A percentile compares a stretch with the other conserved stretches of the same genome.
Conservation (phyloP, 164 flowering plant species). For the Litsea cubeba region DNA sequence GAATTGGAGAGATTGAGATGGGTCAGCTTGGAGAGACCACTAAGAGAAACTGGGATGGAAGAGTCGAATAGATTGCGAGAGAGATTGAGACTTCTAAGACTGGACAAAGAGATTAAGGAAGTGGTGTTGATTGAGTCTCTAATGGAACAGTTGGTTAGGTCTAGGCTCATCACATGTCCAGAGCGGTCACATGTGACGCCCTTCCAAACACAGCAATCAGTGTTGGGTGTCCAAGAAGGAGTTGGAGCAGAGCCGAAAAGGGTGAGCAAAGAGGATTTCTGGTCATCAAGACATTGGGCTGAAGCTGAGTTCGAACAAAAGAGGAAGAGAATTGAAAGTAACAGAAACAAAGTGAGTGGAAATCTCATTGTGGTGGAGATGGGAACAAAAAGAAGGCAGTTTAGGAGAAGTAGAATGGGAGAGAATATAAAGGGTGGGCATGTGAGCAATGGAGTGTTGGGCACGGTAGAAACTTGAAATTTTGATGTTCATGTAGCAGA, state of each 20-base stretch:
- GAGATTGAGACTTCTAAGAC: conserved; percentile 35
- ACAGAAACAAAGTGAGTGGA: neutral
- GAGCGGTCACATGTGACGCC: conserved; percentile 29
- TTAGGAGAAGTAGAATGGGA: no score
- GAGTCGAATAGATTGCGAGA: conserved; percentile 28
- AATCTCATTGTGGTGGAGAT: conserved; percentile 22
- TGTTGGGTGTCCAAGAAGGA: conserved; percentile 23
- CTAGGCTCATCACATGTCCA: conserved; percentile 30
- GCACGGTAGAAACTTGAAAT: no score
- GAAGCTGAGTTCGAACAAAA: conserved; percentile 8
- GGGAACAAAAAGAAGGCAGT: neutral
- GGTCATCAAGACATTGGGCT: conserved; percentile 31
- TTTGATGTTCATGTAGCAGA: no score
- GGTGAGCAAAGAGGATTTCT: conserved; percentile 5
- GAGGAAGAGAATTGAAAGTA: neutral
- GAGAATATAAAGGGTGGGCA: no score
- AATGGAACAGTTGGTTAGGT: conserved; percentile 28
- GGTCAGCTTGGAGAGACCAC: conserved; percentile 22
- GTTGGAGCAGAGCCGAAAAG: conserved; percentile 10
- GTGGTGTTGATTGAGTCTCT: neutral
- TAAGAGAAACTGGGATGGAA: conserved; percentile 32
- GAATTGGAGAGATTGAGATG: conserved; percentile 45
- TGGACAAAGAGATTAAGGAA: neutral
- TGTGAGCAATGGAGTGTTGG: no score
- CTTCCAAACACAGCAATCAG: conserved; percentile 34